phyloP scores from a whole-genome alignment of 106 monocot genomes.

The Xerophyta viscosa region DNA sequence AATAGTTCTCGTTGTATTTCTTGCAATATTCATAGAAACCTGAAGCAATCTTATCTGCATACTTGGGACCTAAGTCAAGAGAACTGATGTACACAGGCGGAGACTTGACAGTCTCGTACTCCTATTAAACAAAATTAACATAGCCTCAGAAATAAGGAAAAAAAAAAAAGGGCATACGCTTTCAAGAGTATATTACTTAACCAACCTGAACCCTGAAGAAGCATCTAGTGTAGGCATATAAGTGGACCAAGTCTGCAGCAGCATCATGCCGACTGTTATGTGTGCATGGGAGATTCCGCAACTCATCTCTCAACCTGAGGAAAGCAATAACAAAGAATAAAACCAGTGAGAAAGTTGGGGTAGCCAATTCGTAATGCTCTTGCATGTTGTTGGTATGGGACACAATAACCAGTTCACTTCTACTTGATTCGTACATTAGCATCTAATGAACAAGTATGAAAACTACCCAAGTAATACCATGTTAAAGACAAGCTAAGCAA shows the following conservation, averaged over 20 bases:
- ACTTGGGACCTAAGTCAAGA: constrained; percentile 92
- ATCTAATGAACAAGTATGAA: too few relatives aligned
- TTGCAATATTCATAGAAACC: constrained; percentile 90
- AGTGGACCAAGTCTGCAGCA: constrained; percentile 92
- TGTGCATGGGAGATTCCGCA: constrained; percentile 68
- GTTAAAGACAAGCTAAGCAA: too few relatives aligned
- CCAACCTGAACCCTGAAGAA: constrained; percentile 76
- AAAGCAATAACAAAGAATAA: not conserved
- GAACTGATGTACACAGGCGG: constrained; percentile 91
- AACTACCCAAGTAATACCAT: too few relatives aligned
- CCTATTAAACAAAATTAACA: constrained; percentile 29
- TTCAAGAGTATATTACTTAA: too few relatives aligned
- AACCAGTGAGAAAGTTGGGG: too few relatives aligned
- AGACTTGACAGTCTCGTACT: constrained; percentile 63
- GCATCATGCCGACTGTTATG: constrained; percentile 86
- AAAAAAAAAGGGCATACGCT: too few relatives aligned
- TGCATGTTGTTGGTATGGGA: too few relatives aligned
- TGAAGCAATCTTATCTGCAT: constrained; percentile 69
- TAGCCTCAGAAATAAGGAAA: not conserved
- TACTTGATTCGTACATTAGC: too few relatives aligned
- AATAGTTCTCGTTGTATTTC: constrained; percentile 77
- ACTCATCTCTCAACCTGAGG: constrained; percentile 84
- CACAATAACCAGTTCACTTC: too few relatives aligned
- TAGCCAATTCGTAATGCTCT: too few relatives aligned
- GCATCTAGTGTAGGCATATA: constrained; percentile 84